A percentile compares a stretch with the other conserved stretches of the same genome.
phyloP scores from a whole-genome alignment of 1,284 basidiomycete species.

The Pascua sp. region DNA sequence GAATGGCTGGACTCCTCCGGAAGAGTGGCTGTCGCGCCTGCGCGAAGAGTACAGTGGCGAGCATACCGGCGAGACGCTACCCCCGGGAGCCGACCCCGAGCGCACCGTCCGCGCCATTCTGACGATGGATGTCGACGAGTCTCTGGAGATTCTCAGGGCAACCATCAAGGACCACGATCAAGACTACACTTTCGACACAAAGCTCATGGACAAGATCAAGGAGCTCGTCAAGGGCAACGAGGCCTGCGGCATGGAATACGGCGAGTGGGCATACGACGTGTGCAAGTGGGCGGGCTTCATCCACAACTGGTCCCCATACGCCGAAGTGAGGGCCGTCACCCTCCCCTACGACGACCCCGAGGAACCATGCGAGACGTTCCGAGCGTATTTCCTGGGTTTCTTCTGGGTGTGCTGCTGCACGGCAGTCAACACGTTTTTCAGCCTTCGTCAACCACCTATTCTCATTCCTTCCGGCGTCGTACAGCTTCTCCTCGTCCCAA shows the following conservation, averaged over 20 bases:
- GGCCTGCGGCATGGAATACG: slow-evolving; percentile 3
- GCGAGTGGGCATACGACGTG: slow-evolving; percentile 7
- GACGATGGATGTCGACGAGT: slow-evolving; percentile 2
- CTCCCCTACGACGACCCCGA: slow-evolving; percentile 10
- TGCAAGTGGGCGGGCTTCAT: slow-evolving; percentile 1
- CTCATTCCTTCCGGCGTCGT: slow-evolving; percentile 3
- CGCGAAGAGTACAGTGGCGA: slow-evolving; percentile 9
- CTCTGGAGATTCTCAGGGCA: not conserved
- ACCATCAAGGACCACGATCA: not conserved
- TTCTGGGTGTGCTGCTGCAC: slow-evolving; percentile 7
- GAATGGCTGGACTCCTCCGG: not conserved
- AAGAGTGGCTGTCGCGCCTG: slow-evolving; percentile 8
- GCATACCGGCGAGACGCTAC: slow-evolving; percentile 13
- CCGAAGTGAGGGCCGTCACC: slow-evolving; percentile 16
- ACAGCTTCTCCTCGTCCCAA: slow-evolving; percentile 7
- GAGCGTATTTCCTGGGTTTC: slow-evolving; percentile 12
- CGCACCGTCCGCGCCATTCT: not conserved
- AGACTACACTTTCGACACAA: slow-evolving; percentile 1
- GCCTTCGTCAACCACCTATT: slow-evolving; percentile 9
- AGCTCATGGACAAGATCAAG: not conserved
- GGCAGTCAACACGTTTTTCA: slow-evolving; percentile 12
- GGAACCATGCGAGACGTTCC: slow-evolving; percentile 11
- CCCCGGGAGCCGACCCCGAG: slow-evolving; percentile 8
- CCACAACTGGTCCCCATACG: slow-evolving; percentile 10
- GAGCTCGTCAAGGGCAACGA: slow-evolving; percentile 3